Percentiles rank a stretch among this genome's conserved stretches.
Evolutionary conservation across 495 filamentous ascomycete species (phyloP).

Genomic region (Penicillium riverlandense): DNA sequence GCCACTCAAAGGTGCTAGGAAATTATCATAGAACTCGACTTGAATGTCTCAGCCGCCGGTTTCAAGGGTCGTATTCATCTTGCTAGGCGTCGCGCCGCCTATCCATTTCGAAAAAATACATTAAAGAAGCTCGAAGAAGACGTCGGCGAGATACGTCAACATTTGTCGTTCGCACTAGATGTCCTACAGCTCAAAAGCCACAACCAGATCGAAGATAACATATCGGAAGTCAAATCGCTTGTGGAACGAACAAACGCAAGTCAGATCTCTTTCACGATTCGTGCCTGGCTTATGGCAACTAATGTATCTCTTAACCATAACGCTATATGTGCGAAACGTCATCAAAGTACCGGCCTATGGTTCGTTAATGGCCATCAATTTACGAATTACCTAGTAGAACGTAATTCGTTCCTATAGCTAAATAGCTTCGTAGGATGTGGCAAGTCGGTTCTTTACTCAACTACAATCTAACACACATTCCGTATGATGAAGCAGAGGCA

Average conservation of each 20-base stretch:
- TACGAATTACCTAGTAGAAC: conserved; percentile 18
- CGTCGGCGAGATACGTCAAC: background rate
- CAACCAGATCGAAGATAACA: background rate
- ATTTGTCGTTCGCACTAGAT: background rate
- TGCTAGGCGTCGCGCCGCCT: background rate
- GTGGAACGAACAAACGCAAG: too few species aligned
- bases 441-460: conserved; percentile 34
- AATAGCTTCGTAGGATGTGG: conserved; percentile 35
- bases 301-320: conserved; percentile 25
- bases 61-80: too few species aligned
- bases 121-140: background rate
- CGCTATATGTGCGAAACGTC: conserved; percentile 13
- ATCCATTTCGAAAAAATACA: background rate
- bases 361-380: conserved; percentile 16
- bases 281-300: conserved; percentile 22
- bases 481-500: conserved; percentile 4
- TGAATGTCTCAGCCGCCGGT: too few species aligned
- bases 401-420: conserved; percentile 32
- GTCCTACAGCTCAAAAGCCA: background rate
- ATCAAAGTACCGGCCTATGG: conserved; percentile 23
- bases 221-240: background rate
- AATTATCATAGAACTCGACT: too few species aligned
- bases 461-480: conserved; percentile 18
- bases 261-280: conserved; percentile 7
- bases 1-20: background rate